Evolutionary conservation across 805 yeast species (phyloP).

Genomic region (Saccharomycopsis capsularis): DNA sequence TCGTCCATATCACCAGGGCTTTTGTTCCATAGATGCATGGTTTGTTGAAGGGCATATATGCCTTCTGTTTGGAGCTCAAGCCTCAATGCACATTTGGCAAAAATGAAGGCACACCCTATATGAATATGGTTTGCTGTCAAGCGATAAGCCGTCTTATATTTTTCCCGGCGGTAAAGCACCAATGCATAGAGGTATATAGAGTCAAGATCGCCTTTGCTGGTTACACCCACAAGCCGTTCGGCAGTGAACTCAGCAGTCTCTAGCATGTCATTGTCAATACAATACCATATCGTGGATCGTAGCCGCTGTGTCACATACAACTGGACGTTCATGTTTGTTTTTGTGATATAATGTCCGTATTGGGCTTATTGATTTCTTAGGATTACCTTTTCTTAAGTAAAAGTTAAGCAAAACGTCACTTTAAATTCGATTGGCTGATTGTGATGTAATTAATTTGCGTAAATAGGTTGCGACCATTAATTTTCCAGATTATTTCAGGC

Average conservation of each 20-base stretch:
- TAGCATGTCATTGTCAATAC: conserved; percentile 61
- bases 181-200: conserved; percentile 65
- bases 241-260: conserved; percentile 80
- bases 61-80: conserved; percentile 57
- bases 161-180: conserved; percentile 50
- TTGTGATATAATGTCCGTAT: too few relatives aligned
- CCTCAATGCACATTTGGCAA: conserved; percentile 58
- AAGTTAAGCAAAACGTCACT: too few relatives aligned
- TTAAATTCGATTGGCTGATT: too few relatives aligned
- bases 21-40: conserved; percentile 33
- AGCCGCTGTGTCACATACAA: conserved; percentile 35
- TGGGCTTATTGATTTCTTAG: too few relatives aligned
- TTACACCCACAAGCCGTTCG: conserved; percentile 69
- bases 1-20: not conserved
- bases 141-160: conserved; percentile 57
- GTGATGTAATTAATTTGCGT: too few relatives aligned
- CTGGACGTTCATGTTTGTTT: conserved; percentile 22
- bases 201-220: conserved; percentile 38
- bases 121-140: conserved; percentile 43
- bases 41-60: conserved; percentile 39
- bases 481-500: too few relatives aligned
- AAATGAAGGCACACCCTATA: conserved; percentile 70
- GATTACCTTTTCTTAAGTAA: too few relatives aligned
- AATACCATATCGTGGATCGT: conserved; percentile 56
- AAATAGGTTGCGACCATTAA: too few relatives aligned